Evolutionary conservation across 139 green algal genomes (phyloP).

Genomic region (Edaphochlamys debaryana): DNA sequence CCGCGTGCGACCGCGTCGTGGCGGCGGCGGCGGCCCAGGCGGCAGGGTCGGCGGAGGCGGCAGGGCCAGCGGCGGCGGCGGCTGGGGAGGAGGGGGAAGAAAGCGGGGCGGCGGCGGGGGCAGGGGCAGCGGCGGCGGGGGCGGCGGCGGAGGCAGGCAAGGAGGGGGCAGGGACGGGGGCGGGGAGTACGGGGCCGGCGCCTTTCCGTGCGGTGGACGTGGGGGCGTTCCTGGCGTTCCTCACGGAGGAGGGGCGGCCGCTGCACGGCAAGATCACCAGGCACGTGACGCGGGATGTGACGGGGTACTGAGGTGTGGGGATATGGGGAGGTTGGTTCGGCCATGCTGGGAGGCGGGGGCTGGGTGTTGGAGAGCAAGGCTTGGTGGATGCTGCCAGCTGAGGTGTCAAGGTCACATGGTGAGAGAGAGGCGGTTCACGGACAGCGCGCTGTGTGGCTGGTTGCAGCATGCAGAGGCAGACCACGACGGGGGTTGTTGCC

Average conservation of each 20-base stretch:
- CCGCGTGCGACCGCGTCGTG: conserved; percentile 11
- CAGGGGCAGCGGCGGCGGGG: neutral
- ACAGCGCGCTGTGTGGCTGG: too few relatives aligned
- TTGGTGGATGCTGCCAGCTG: too few relatives aligned
- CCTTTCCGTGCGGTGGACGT: conserved; percentile 37
- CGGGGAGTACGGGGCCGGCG: neutral
- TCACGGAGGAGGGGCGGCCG: conserved; percentile 26
- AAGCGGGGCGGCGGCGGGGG: neutral
- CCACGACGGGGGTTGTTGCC: too few relatives aligned
- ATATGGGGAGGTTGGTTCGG: too few relatives aligned
- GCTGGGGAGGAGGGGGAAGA: neutral
- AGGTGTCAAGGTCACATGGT: too few relatives aligned
- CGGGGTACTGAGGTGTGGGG: neutral
- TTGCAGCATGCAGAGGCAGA: too few relatives aligned
- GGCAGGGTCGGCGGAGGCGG: neutral
- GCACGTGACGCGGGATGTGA: conserved; percentile 1
- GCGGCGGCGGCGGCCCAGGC: neutral
- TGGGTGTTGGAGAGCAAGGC: too few relatives aligned
- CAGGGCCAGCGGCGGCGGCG: neutral
- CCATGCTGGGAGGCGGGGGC: too few relatives aligned
- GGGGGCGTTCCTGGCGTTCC: conserved; percentile 37
- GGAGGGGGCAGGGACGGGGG: conserved; percentile 7
- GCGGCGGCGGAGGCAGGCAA: neutral
- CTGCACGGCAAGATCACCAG: conserved; percentile 7
- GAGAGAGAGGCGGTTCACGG: too few relatives aligned